Evolutionary conservation across 768 basidiomycete species (phyloP), one percentile per base, ranked within the genome.

Genomic region (Steccherinum ochraceum): DNA sequence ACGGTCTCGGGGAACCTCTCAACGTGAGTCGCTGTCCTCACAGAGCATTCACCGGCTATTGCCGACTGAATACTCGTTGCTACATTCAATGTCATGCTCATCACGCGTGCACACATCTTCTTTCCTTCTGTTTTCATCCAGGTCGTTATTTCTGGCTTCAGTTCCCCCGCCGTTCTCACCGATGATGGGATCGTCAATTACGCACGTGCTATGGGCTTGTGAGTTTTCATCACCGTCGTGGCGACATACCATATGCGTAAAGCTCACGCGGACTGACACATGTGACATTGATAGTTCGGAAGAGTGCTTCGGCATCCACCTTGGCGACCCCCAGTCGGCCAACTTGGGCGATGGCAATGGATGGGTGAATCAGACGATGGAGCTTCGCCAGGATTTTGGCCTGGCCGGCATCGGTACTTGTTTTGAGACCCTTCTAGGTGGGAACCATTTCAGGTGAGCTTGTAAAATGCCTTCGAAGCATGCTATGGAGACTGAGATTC

Each of bases 81-180:
- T 11, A 20, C 16, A 24, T 41, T 25, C 20, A 40, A 19, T 24
- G 3, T 41, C 3, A 16, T 48, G 11, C 19, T 39, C 7, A 42
- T 45, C 3, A 13, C 19, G 5, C 23, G 19, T 24, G 2, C 25
- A 2, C 41, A 56, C 19, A 12, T 10, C 1, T 5, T 13, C 18
- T 4, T 13, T 23, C n/a, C 42, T 44, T 18, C 42, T 35, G 30
- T 35, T 35, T 16, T 35, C 16, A 16, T 35, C 30, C 45, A 75
- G 75, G 70, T 86, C 42, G 83, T 87, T 53, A 76, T 86, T 46
- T 86, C 85, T 1, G 82, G 77, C 0, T 57, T 72, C 45, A 85
- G 83, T 58, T 81, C 80, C 16, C 66, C 78, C 0, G 67, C 30
- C 0, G 80, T 85, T 11, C 72, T 85, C 48, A 82, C 80, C 0